Evolutionary conservation across 148 eudicot species (phyloP), one percentile per base, ranked within the genome.

Genomic region (Heliosperma pusillum): DNA sequence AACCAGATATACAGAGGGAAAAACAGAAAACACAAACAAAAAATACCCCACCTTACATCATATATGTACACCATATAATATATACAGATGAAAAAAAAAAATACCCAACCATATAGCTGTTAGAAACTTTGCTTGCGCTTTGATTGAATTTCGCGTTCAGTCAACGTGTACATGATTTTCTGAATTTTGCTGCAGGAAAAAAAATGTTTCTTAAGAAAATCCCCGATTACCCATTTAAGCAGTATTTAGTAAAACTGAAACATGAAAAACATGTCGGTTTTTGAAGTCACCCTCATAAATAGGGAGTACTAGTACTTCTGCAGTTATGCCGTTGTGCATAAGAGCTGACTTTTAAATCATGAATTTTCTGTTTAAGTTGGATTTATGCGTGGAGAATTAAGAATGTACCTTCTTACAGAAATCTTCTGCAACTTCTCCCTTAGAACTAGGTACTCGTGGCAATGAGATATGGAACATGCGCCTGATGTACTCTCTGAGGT

Each of bases 401-500:
- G n/a, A n/a, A n/a, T n/a, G n/a, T 66, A 75, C 82, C 78, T 69
- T 45, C 26, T 70, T 71, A 42, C 19, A 9, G 59, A 58, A 53
- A 64, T 80, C 79, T 60, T 77, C 62, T 19, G 67, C 29, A 60
- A 79, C 22, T 15, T 63, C 65, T 62, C 15, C 33, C 10, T 24
- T 74, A 50, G 74, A 62, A 22, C 27, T 68, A 52, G 63, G 64
- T 5, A 52, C 24, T 10, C 67, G 17, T 76, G 79, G 62, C 40
- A 75, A 57, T 66, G 73, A 64, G 22, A 64, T 84, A 44, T 56
- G 82, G 81, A 83, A 83, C 58, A 88, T 33, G 53, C 80, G 81
- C 45, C 78, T 75, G 63, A 81, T 66, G 57, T 83, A 82, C 60
- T 77, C 89, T 29, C 61, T 74, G 50, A 83, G 20, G 58, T 90